Base-by-base conservation (phyloP, 768 basidiomycete genomes). In the Pulveroboletus sp. region DNA sequence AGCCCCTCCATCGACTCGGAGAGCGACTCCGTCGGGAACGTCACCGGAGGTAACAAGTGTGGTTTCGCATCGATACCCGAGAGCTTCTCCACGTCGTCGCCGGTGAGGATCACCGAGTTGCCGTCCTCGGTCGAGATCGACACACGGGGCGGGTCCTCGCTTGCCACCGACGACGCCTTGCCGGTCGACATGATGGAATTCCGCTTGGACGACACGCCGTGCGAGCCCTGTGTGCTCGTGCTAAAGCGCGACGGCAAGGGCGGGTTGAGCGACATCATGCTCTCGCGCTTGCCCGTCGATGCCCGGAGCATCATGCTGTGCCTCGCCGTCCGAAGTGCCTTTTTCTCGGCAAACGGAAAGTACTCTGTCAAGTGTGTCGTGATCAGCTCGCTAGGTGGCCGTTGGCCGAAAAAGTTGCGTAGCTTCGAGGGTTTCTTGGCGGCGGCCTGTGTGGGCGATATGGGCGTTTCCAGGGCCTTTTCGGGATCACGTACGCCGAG, bases 351-450 rank as follows among this genome's bases (percentile, higher is more conserved):
- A 54, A 80, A 79, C 1, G 97, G 97, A 82, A 99, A 99, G 74
- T 88, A 99, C 52, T 97, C 94, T 17, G 87, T 84, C 43, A 98
- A 69, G 63, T 98, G 94, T 7, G 77, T 95, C 21, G 94, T 90
- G 72, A 98, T 98, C 53, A 98, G 82, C 68, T 98, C 97, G 70
- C 89, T 92, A 0, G 97, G 94, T 1, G 97, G 97, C 34, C 97
- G 88, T 61, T 97, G 97, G 14, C 95, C 97, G 58, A 97, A 95
- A 76, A 98, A 99, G 75, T 93, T 94, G 68, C 89, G 89, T 40
- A 94, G 66, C 61, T 91, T 94, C 19, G 80, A 79, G 4, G 84
- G 80, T 9, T 76, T 72, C 57, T 80, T 68, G 32, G 52, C 14
- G 3, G 62, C 33, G 8, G 56, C 40, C 21, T 60, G 59, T 0